phyloP scores from a whole-genome alignment of 2,329 filamentous ascomycete genomes.

The Pyricularia sp. region DNA sequence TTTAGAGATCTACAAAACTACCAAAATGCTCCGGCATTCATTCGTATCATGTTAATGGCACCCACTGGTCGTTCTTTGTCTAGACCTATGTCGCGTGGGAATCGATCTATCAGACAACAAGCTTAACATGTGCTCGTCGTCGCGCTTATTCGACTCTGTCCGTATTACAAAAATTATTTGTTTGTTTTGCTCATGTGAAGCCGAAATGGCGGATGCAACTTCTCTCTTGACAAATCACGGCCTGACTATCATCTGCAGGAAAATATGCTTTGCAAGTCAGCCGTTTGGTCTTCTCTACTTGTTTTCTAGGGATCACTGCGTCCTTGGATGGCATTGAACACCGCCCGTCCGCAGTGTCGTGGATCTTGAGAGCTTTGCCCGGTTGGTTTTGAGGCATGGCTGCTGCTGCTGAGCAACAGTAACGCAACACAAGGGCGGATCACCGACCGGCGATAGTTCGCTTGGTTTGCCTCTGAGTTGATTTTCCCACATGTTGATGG shows the following conservation, averaged over 20 bases:
- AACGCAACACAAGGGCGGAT: not conserved
- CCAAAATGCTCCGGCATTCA: not conserved
- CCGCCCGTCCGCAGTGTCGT: not conserved
- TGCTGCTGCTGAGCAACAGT: not conserved
- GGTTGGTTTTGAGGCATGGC: not conserved
- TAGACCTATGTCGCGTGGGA: not conserved
- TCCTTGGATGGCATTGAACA: not conserved
- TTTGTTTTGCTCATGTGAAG: not conserved
- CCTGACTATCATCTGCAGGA: not conserved
- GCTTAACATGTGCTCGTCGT: not conserved
- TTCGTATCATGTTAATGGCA: too few relatives aligned
- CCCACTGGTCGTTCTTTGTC: not conserved
- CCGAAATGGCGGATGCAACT: not conserved
- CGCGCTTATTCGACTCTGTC: not conserved
- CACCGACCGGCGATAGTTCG: not conserved
- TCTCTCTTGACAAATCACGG: not conserved
- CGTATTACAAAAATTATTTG: not conserved
- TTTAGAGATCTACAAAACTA: slow-evolving; percentile 43
- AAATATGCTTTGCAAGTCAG: not conserved
- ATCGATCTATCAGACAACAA: too few relatives aligned
- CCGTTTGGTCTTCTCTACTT: not conserved
- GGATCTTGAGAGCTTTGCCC: not conserved
- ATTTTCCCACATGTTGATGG: not conserved
- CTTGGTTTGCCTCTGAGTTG: not conserved
- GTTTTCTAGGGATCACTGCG: not conserved